Percentiles rank a stretch among this genome's conserved stretches.
phyloP scores from a whole-genome alignment of 2,329 filamentous ascomycete genomes.

The Parastagonospora nodorum region DNA sequence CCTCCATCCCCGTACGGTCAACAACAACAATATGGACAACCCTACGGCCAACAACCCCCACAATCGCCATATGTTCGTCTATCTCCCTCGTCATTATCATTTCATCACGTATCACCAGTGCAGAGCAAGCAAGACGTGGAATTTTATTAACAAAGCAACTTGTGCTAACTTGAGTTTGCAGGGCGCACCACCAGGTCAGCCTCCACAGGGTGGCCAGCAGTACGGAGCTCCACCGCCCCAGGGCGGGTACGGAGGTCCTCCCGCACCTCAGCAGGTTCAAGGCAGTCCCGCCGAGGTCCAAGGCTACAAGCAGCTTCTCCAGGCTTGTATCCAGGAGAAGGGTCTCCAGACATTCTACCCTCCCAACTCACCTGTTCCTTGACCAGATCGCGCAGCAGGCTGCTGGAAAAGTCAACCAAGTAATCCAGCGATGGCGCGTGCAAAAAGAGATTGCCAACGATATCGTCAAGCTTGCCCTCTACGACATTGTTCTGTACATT shows the following conservation, averaged over 20 bases:
- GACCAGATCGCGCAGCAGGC: conserved; percentile 59
- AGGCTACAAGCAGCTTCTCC: conserved; percentile 62
- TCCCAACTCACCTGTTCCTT: conserved; percentile 55
- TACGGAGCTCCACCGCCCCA: conserved; percentile 38
- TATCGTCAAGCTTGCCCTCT: conserved; percentile 66
- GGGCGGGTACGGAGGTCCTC: conserved; percentile 41
- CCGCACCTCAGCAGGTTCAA: conserved; percentile 45
- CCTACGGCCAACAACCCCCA: conserved; percentile 37
- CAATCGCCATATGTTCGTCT: conserved; percentile 27
- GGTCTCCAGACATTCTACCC: conserved; percentile 64
- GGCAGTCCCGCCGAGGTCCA: conserved; percentile 56
- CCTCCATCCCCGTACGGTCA: conserved; percentile 17
- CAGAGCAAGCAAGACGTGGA: conserved; percentile 15
- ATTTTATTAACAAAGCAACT: not conserved
- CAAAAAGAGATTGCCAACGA: conserved; percentile 66
- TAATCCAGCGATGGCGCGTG: conserved; percentile 63
- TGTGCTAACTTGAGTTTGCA: conserved; percentile 8
- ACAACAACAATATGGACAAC: conserved; percentile 31
- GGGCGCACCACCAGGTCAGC: conserved; percentile 32
- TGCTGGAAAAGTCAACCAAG: conserved; percentile 57
- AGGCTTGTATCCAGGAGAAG: conserved; percentile 64
- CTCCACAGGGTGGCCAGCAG: conserved; percentile 37
- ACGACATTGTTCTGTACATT: conserved; percentile 67
- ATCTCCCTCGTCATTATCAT: not conserved
- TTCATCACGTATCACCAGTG: conserved; percentile 14